Evolutionary conservation across 331 rosid genomes (phyloP), one percentile per base, ranked within the genome.

Genomic region (Quercus lobata): DNA sequence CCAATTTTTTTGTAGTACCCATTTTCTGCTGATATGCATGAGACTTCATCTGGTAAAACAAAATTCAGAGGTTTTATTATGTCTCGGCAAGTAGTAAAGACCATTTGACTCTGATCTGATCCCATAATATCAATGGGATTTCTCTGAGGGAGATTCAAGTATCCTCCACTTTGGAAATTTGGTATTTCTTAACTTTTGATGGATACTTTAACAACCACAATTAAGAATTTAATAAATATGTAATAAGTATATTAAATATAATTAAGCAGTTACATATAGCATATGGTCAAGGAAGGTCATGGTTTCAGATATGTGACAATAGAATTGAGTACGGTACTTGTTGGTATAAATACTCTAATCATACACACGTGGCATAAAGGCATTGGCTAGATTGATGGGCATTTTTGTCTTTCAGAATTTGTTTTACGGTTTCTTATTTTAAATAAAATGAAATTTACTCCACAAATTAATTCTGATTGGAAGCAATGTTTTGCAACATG

Each of bases 31-130:
- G 88, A 73, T 65, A 95, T 80, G 85, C 90, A 80, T 1, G 99
- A 91, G 30, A 89, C 86, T 76, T 92, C 94, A 86, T 89, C 96
- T 35, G 96, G 90, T 58, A 79, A 81, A 21, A 83, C 83, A 79
- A 84, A 80, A 73, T 82, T 91, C 76, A 86, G 2, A 32, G 89
- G 86, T 53, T 82, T 87, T 29, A 63, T 73, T 29, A 63, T 73
- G 73, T 88, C 89, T 58, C 65, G 83, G 69, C 73, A 29, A 77
- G 82, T 27, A 2, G 29, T 83, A 53, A 81, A 81, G 5, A 89
- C 83, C 57, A 87, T 44, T 58, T 78, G 85, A 52, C 80, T 80
- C 35, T 63, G 81, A 72, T 80, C 80, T 69, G 72, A 74, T 16
- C 68, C 91, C 82, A 83, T 53, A 72, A 77, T 34, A 34, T 5